Evolutionary conservation across 495 filamentous ascomycete genomes (phyloP).

Genomic region (Achaetomiella virescens): DNA sequence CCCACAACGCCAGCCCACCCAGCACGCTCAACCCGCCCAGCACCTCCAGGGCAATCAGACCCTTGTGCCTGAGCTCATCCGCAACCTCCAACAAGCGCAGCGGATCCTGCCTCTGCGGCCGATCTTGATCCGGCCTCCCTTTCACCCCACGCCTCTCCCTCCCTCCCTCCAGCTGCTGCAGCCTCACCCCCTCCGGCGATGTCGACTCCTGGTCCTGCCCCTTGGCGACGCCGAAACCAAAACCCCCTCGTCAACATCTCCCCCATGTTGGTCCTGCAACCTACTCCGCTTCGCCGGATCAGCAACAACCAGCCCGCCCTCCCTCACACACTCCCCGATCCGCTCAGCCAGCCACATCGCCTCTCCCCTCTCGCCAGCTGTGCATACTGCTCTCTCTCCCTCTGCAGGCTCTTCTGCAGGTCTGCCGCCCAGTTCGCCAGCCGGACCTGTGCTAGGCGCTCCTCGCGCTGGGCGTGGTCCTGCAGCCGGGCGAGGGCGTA

Average conservation of each 20-base stretch:
- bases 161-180: too few species aligned
- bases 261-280: too few species aligned
- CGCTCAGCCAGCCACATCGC: constrained; percentile 74
- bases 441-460: constrained; percentile 68
- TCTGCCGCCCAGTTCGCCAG: constrained; percentile 88
- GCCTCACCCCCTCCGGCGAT: too few species aligned
- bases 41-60: constrained; percentile 69
- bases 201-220: too few species aligned
- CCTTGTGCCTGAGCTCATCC: constrained; percentile 58
- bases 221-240: background rate
- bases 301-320: constrained; percentile 57
- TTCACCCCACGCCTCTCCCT: background rate
- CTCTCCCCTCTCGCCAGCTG: constrained; percentile 63
- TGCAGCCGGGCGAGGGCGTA: constrained; percentile 66
- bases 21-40: constrained; percentile 69
- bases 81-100: constrained; percentile 66
- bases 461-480: constrained; percentile 65
- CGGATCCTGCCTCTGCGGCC: constrained; percentile 54
- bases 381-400: constrained; percentile 74
- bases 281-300: too few species aligned
- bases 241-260: background rate
- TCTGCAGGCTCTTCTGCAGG: constrained; percentile 73
- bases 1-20: constrained; percentile 66
- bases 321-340: constrained; percentile 65
- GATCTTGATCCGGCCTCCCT: constrained; percentile 21